Evolutionary conservation across 1,284 basidiomycete genomes (phyloP).

Genomic region (Malassezia nana): DNA sequence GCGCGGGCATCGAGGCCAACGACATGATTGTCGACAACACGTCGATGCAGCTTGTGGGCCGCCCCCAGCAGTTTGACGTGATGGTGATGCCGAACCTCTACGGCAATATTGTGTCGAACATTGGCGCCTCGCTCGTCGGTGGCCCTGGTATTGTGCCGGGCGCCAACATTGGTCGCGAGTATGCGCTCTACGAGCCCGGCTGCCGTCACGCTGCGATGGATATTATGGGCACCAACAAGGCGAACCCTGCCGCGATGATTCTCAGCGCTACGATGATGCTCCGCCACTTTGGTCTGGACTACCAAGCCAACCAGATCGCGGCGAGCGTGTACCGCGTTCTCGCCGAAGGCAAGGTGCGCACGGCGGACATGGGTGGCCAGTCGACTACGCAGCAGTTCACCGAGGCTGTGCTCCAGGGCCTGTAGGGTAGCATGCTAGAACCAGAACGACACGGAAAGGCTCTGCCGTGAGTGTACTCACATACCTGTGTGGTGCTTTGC

Average conservation of each 20-base stretch:
- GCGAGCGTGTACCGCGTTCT: conserved; percentile 87
- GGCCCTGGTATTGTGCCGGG: conserved; percentile 96
- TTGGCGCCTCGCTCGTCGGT: conserved; percentile 93
- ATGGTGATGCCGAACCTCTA: conserved; percentile 97
- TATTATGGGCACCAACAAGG: conserved; percentile 92
- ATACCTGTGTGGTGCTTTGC: conserved; percentile 14
- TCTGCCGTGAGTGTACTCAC: background rate
- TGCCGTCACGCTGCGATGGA: conserved; percentile 97
- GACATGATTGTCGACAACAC: conserved; percentile 99
- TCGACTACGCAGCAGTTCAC: conserved; percentile 47
- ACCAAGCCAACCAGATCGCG: conserved; percentile 89
- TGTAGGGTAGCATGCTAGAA: conserved; percentile 19
- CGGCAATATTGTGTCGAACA: conserved; percentile 95
- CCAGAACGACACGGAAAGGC: conserved; percentile 16
- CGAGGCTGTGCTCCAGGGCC: conserved; percentile 41
- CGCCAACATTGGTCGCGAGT: conserved; percentile 95
- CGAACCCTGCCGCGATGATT: conserved; percentile 97
- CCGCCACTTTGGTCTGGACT: conserved; percentile 89
- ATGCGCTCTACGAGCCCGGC: conserved; percentile 95
- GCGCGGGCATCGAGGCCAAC: conserved; percentile 79
- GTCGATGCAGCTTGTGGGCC: conserved; percentile 95
- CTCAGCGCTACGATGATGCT: conserved; percentile 98
- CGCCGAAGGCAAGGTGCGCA: conserved; percentile 75
- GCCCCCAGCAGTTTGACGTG: conserved; percentile 90
- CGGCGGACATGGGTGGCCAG: conserved; percentile 81